Evolutionary conservation across 148 eudicot genomes (phyloP).

Genomic region (Vaccinium macrocarpon): DNA sequence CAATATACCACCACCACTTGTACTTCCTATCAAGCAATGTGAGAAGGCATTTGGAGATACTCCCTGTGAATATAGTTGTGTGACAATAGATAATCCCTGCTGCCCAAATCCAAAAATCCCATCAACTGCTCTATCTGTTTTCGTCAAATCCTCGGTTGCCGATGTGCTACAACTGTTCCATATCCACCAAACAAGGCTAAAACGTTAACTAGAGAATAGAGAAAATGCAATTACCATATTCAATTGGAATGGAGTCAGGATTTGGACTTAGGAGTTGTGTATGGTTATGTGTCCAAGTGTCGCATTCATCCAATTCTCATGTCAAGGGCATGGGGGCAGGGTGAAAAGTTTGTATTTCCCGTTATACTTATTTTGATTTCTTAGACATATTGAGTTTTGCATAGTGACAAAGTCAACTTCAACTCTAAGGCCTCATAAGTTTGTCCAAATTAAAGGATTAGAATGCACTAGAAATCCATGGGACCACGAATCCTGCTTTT

Average conservation of each 20-base stretch:
- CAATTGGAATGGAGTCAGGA: neutral
- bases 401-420: neutral
- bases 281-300: neutral
- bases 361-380: neutral
- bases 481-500: neutral
- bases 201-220: slow-evolving; percentile 3
- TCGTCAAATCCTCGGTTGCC: slow-evolving; percentile 74
- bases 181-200: slow-evolving; percentile 14
- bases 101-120: slow-evolving; percentile 97
- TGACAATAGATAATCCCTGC: slow-evolving; percentile 75
- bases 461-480: neutral
- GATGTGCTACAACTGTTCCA: slow-evolving; percentile 79
- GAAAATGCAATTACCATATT: neutral
- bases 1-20: slow-evolving; percentile 86
- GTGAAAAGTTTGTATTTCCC: neutral
- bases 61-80: slow-evolving; percentile 79
- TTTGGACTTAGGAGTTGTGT: neutral
- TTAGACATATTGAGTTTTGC: neutral
- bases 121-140: slow-evolving; percentile 83
- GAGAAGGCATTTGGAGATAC: slow-evolving; percentile 91
- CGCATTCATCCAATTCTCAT: neutral
- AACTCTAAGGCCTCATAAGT: neutral
- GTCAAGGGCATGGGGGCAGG: neutral
- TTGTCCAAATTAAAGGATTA: neutral
- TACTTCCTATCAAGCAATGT: slow-evolving; percentile 92